Evolutionary conservation across 1,284 basidiomycete species (phyloP).

Genomic region (Xerocomus nothofagi): DNA sequence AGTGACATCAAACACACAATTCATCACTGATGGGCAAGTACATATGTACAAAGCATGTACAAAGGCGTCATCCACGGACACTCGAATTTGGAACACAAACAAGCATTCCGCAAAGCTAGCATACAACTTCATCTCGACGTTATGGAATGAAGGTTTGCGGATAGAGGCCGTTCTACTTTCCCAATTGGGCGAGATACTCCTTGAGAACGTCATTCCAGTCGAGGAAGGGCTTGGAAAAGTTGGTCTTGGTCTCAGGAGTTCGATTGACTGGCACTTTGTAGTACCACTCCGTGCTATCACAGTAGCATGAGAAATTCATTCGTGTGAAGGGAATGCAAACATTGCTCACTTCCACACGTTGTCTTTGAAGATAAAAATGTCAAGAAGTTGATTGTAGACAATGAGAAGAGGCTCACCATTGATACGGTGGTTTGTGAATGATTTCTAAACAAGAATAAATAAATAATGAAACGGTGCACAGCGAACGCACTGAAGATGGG

Average conservation of each 20-base stretch:
- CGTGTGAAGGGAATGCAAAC: neutral
- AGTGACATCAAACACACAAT: too few relatives aligned
- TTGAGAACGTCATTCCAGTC: neutral
- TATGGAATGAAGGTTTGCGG: too few relatives aligned
- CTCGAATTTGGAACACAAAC: too few relatives aligned
- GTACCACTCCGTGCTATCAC: slow-evolving; percentile 1
- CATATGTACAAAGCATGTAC: too few relatives aligned
- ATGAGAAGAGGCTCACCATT: neutral
- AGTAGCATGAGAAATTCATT: neutral
- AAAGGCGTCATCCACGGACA: too few relatives aligned
- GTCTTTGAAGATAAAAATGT: neutral
- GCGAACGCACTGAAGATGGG: neutral
- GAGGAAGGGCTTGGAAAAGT: neutral
- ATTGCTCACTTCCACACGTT: slow-evolving; percentile 1
- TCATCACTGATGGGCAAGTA: too few relatives aligned
- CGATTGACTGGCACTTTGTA: neutral
- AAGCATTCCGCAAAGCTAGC: too few relatives aligned
- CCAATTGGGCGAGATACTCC: too few relatives aligned
- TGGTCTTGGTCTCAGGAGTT: too few relatives aligned
- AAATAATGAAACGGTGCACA: neutral
- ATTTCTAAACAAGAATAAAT: too few relatives aligned
- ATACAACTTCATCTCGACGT: too few relatives aligned
- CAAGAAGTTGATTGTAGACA: neutral
- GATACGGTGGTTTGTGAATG: neutral
- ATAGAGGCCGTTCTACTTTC: too few relatives aligned